Evolutionary conservation across 2,329 filamentous ascomycete species (phyloP).

Genomic region (Pseudovirgaria hyperparasitica): DNA sequence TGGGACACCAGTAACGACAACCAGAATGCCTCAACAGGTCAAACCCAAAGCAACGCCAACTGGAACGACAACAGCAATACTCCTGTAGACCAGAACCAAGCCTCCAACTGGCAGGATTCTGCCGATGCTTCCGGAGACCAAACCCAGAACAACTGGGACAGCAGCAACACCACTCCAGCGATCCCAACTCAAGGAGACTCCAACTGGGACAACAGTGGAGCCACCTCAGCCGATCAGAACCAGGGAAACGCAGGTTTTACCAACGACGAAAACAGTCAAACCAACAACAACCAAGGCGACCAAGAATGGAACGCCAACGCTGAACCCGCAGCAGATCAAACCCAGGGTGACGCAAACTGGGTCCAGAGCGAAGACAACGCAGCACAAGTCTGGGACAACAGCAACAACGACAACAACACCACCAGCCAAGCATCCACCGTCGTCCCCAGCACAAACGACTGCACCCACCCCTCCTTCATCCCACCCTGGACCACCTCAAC

Average conservation of each 20-base stretch:
- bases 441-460: slow-evolving; percentile 1
- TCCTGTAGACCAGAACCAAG: no score
- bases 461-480: slow-evolving; percentile 4
- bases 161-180: no score
- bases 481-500: slow-evolving; percentile 8
- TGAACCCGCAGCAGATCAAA: background rate
- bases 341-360: background rate
- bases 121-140: background rate
- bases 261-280: background rate
- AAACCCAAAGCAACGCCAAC: slow-evolving; percentile 3
- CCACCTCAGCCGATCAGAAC: no score
- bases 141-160: background rate
- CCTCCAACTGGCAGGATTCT: no score
- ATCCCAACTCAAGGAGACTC: no score
- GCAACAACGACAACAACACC: slow-evolving; percentile 2
- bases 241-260: background rate
- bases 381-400: background rate
- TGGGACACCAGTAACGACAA: slow-evolving; percentile 1
- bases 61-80: slow-evolving; percentile 5
- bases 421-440: background rate
- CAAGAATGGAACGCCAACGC: background rate
- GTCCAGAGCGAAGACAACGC: no score
- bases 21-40: slow-evolving; percentile 1
- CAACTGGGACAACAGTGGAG: no score
- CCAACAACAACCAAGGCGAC: background rate